phyloP scores from a whole-genome alignment of 2,329 filamentous ascomycete genomes.

The Trichoderma oligosporum region DNA sequence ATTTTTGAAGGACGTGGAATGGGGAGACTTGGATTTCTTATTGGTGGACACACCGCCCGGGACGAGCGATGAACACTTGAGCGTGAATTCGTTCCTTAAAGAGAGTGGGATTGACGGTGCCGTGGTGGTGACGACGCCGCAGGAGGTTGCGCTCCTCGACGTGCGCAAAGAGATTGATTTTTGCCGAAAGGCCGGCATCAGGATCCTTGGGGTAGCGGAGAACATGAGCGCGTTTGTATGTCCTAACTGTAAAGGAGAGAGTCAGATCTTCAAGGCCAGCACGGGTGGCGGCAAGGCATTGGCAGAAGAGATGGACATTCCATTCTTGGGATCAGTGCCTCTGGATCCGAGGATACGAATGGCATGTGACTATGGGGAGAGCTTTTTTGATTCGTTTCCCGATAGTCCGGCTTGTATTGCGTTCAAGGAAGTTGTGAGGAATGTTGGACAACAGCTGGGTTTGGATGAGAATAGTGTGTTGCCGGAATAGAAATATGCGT shows the following conservation, averaged over 20 bases:
- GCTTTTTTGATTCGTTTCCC: conserved; percentile 89
- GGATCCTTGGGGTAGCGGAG: conserved; percentile 84
- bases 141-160: conserved; percentile 88
- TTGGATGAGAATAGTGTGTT: conserved; percentile 55
- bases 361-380: conserved; percentile 96
- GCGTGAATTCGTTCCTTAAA: conserved; percentile 86
- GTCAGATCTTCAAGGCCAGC: conserved; percentile 84
- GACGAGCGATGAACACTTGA: conserved; percentile 91
- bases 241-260: conserved; percentile 77
- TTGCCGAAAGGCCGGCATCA: conserved; percentile 89
- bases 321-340: conserved; percentile 85
- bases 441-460: conserved; percentile 63
- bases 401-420: conserved; percentile 87
- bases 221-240: conserved; percentile 99
- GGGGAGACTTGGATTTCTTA: conserved; percentile 91
- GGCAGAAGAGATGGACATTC: conserved; percentile 81
- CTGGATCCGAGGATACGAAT: conserved; percentile 92
- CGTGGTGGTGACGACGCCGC: conserved; percentile 88
- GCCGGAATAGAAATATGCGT: conserved; percentile 38
- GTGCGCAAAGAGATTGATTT: conserved; percentile 98
- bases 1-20: conserved; percentile 96
- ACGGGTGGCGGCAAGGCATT: conserved; percentile 81
- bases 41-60: conserved; percentile 94
- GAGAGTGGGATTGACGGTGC: conserved; percentile 92
- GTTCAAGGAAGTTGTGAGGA: conserved; percentile 73